phyloP scores from a whole-genome alignment of 2,329 filamentous ascomycete species.

The Coniochaeta sp. region DNA sequence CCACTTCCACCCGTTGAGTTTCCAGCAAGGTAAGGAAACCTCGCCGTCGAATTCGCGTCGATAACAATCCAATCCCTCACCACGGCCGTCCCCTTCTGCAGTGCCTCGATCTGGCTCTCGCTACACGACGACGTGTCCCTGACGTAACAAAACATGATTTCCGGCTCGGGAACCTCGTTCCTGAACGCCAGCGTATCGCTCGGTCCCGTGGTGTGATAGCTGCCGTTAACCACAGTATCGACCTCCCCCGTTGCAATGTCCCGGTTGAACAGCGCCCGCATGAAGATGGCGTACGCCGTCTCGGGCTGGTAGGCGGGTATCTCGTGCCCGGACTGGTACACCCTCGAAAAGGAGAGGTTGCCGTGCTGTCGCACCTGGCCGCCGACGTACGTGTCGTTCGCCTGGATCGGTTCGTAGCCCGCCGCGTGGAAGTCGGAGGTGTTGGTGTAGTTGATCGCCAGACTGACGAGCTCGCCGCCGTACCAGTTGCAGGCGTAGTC shows the following conservation, averaged over 20 bases:
- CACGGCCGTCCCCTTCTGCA: slow-evolving; percentile 42
- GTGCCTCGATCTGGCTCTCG: slow-evolving; percentile 41
- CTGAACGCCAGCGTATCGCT: slow-evolving; percentile 36
- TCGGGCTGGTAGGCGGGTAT: slow-evolving; percentile 45
- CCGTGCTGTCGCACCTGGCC: slow-evolving; percentile 64
- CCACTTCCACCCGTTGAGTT: neutral
- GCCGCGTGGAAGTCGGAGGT: slow-evolving; percentile 43
- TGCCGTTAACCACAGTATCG: slow-evolving; percentile 31
- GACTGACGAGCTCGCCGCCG: slow-evolving; percentile 56
- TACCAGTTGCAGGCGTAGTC: slow-evolving; percentile 45
- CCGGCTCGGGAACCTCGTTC: slow-evolving; percentile 37
- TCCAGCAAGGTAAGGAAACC: slow-evolving; percentile 30
- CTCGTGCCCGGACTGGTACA: slow-evolving; percentile 52
- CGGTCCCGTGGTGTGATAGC: slow-evolving; percentile 20
- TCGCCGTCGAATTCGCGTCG: slow-evolving; percentile 3
- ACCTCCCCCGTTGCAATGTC: slow-evolving; percentile 45
- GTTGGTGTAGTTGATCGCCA: slow-evolving; percentile 37
- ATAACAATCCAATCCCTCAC: slow-evolving; percentile 32
- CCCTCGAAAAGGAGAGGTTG: slow-evolving; percentile 54
- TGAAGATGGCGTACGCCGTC: slow-evolving; percentile 40
- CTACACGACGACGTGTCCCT: slow-evolving; percentile 50
- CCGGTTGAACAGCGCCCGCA: slow-evolving; percentile 40
- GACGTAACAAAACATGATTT: slow-evolving; percentile 51
- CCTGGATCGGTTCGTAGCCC: slow-evolving; percentile 58
- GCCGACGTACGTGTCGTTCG: slow-evolving; percentile 54